Percentiles rank a stretch among this genome's conserved stretches.
phyloP scores from a whole-genome alignment of 768 basidiomycete genomes.

The Tulasnella sp. region DNA sequence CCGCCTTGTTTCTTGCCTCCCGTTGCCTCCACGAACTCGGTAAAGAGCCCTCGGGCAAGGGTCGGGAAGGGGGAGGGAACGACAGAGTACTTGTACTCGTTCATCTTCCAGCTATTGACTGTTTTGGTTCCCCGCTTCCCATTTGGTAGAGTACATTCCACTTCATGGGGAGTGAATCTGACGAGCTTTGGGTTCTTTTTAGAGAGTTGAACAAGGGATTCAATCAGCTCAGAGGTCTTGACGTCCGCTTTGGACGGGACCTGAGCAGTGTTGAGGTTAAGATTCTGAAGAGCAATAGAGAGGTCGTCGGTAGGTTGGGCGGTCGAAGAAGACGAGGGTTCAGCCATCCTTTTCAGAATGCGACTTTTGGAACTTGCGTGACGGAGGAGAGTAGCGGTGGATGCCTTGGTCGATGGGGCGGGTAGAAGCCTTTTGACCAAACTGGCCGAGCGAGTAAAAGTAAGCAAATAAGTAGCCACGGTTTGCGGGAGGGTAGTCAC shows the following conservation, averaged over 20 bases:
- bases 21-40: conserved; percentile 44
- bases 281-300: background rate
- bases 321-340: background rate
- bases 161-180: conserved; percentile 58
- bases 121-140: conserved; percentile 60
- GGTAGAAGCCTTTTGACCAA: conserved; percentile 1
- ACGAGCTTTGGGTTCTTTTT: conserved; percentile 66
- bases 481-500: background rate
- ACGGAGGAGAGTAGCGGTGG: background rate
- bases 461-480: conserved; percentile 18
- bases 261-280: background rate
- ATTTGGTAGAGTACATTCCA: conserved; percentile 58
- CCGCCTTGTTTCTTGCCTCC: background rate
- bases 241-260: background rate
- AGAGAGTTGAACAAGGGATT: conserved; percentile 56
- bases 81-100: conserved; percentile 92
- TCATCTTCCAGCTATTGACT: conserved; percentile 94
- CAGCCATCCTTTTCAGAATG: background rate
- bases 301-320: background rate
- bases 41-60: conserved; percentile 90
- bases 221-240: conserved; percentile 55
- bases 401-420: background rate
- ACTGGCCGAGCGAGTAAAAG: background rate
- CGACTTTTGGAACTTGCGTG: background rate
- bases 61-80: conserved; percentile 92